Percentiles rank a stretch among this genome's conserved stretches.
Conservation (phyloP, 2,329 filamentous ascomycete species). For the Trichophyton simii region DNA sequence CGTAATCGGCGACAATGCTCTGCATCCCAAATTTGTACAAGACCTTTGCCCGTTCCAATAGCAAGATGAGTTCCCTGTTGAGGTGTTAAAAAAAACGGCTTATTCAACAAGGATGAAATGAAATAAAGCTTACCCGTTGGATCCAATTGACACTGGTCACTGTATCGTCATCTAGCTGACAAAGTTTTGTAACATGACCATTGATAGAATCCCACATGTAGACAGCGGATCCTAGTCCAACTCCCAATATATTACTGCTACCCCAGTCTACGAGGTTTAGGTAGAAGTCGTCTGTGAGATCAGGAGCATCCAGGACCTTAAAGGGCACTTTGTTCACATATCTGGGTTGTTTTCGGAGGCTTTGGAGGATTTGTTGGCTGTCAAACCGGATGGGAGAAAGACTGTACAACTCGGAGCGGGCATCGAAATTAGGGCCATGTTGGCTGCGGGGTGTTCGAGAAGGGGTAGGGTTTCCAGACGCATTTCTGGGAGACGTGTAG, state of each 20-base stretch:
- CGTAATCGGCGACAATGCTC: conserved; percentile 71
- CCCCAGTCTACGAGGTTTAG: conserved; percentile 97
- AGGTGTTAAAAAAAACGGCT: conserved; percentile 6
- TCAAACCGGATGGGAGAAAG: conserved; percentile 85
- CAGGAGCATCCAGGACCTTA: conserved; percentile 92
- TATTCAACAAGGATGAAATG: background rate
- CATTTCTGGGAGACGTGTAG: conserved; percentile 64
- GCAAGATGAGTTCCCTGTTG: conserved; percentile 73
- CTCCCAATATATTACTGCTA: conserved; percentile 82
- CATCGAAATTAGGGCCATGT: conserved; percentile 78
- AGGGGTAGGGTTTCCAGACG: conserved; percentile 73
- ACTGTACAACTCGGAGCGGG: conserved; percentile 86
- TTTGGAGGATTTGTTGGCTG: conserved; percentile 86
- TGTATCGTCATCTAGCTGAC: conserved; percentile 80
- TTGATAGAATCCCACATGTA: conserved; percentile 97
- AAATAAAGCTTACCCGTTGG: conserved; percentile 49
- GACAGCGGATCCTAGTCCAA: conserved; percentile 82
- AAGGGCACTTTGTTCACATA: conserved; percentile 93
- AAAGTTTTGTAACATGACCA: conserved; percentile 84
- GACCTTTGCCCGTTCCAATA: conserved; percentile 85
- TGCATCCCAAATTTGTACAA: conserved; percentile 97
- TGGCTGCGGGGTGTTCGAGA: conserved; percentile 80
- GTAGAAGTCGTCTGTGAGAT: conserved; percentile 94
- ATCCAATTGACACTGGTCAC: conserved; percentile 99
- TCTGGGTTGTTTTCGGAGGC: conserved; percentile 74